Evolutionary conservation across 2,329 filamentous ascomycete species (phyloP).

Genomic region (Microcyclosporella mali): DNA sequence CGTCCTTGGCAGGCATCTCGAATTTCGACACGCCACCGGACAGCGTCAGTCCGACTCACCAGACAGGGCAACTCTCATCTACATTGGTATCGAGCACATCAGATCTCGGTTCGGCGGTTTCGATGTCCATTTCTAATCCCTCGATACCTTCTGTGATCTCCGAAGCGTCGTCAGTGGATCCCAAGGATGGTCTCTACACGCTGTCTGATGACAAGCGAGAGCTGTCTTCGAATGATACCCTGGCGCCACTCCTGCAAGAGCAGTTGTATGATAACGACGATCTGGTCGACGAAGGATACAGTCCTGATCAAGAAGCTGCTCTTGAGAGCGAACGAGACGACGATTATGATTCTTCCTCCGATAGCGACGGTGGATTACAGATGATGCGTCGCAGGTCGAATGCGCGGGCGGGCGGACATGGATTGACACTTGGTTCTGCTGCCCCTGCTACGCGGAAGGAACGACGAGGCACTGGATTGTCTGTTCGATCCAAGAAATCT

Average conservation of each 20-base stretch:
- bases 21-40: slow-evolving; percentile 31
- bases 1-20: slow-evolving; percentile 18
- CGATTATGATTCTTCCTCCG: slow-evolving; percentile 35
- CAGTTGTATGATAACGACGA: slow-evolving; percentile 11
- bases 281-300: slow-evolving; percentile 29
- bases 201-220: slow-evolving; percentile 31
- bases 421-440: slow-evolving; percentile 3
- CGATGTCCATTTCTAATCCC: slow-evolving; percentile 46
- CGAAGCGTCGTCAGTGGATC: slow-evolving; percentile 40
- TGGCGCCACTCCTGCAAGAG: slow-evolving; percentile 25
- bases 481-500: slow-evolving; percentile 34
- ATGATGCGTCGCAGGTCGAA: slow-evolving; percentile 32
- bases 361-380: slow-evolving; percentile 36
- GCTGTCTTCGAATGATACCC: slow-evolving; percentile 31
- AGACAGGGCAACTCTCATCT: slow-evolving; percentile 21
- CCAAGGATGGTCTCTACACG: slow-evolving; percentile 25
- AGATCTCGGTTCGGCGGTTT: slow-evolving; percentile 43
- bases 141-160: slow-evolving; percentile 48
- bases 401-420: slow-evolving; percentile 10
- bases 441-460: slow-evolving; percentile 11
- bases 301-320: slow-evolving; percentile 27
- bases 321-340: slow-evolving; percentile 38
- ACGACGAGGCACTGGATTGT: slow-evolving; percentile 28
- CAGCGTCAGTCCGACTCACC: slow-evolving; percentile 34
- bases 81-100: slow-evolving; percentile 42